Evolutionary conservation across 2,329 filamentous ascomycete species (phyloP), one percentile per base, ranked within the genome.

Genomic region (Aspergillus tamarii): DNA sequence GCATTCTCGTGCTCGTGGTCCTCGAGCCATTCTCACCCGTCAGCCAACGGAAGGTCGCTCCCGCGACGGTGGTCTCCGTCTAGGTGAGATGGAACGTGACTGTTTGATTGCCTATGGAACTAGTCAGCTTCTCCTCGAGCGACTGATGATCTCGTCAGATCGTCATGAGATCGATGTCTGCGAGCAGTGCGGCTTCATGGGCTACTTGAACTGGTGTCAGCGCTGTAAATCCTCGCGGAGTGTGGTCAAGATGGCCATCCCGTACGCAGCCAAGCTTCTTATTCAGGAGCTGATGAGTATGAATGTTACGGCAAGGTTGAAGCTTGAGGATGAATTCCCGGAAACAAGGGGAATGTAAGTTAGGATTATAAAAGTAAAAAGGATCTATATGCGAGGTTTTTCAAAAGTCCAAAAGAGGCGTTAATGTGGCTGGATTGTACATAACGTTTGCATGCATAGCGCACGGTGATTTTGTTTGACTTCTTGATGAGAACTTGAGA

Each of bases 31-130:
- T 68, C 85, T 99, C 30, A 99, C 95, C 0, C 89, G 95, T 11
- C 95, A 99, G 77, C 95, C 95, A 0, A 99, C 94, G 0, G 95
- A 99, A 82, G 95, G 95, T 84, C 89, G 95, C 72, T 96, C 94
- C 10, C 85, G 94, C 62, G 92, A 96, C 69, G 95, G 95, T 79
- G 95, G 95, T 78, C 84, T 99, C 50, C 90, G 95, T 76, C 83
- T 99, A 53, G 95, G 96, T 75, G 95, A 99, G 82, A 99, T 99
- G 96, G 95, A 99, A 78, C 92, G 95, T 71, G 95, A 99, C 83
- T 99, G 95, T 80, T 78, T 99, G 66, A 98, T 99, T 71, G 95
- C 95, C 11, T 99, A 99, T 77, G 95, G 95, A 62, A 95, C 95
- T 10, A 93, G 89, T 60, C 95, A 99, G 79, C 84, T 99, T 41